Conservation (phyloP, 805 yeast genomes). For the Ogataea nonfermentans region DNA sequence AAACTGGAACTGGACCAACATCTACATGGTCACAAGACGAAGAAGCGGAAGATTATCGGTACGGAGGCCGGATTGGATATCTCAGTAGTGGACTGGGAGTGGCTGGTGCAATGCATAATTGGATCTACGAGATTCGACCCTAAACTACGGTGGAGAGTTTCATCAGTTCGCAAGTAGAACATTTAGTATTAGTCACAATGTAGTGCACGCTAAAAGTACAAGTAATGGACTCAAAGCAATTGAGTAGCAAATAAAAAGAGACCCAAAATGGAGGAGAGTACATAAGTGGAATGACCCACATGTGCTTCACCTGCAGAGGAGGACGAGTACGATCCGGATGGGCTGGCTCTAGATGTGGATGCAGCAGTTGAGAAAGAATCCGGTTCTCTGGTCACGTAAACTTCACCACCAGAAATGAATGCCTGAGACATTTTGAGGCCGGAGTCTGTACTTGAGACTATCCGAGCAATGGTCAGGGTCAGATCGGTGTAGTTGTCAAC, state of each 20-base stretch:
- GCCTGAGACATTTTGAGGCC: slow-evolving; percentile 17
- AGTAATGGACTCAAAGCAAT: background rate
- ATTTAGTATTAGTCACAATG: background rate
- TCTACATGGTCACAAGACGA: background rate
- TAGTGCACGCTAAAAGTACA: slow-evolving; percentile 4
- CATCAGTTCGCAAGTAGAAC: slow-evolving; percentile 5
- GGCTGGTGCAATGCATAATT: slow-evolving; percentile 64
- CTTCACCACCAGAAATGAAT: slow-evolving; percentile 32
- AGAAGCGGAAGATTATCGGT: slow-evolving; percentile 1
- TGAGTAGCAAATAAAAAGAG: slow-evolving; percentile 3
- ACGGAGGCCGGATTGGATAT: slow-evolving; percentile 10
- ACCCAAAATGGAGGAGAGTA: background rate
- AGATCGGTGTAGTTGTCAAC: slow-evolving; percentile 20
- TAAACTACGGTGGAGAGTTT: slow-evolving; percentile 25
- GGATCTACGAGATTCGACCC: slow-evolving; percentile 19
- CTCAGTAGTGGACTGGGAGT: slow-evolving; percentile 55
- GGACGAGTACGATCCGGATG: slow-evolving; percentile 16
- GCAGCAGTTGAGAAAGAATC: background rate
- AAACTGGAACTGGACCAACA: slow-evolving; percentile 5
- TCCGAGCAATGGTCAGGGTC: slow-evolving; percentile 30
- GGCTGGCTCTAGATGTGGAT: slow-evolving; percentile 3
- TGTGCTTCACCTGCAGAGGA: slow-evolving; percentile 1
- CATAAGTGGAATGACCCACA: background rate
- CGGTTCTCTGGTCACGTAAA: slow-evolving; percentile 18
- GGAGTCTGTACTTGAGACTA: slow-evolving; percentile 3